These are phyloP conservation scores for Geranium rotundifolium DNA, from an alignment of 345 rosid genomes.

Conservation along the genomic window DNA sequence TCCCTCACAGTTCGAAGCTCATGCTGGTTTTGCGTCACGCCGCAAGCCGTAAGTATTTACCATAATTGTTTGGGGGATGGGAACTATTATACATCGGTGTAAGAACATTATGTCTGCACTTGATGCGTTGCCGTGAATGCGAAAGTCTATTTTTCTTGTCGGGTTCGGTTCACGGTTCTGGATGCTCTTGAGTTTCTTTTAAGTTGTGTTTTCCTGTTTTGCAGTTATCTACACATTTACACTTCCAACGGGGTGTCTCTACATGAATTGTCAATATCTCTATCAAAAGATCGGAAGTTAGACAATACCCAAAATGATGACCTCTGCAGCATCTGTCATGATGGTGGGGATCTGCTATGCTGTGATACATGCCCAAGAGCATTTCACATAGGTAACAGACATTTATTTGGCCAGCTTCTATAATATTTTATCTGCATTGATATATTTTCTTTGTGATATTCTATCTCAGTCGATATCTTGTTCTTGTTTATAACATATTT, in stretches of 20 bases:
- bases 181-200: background rate
- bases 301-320: constrained; percentile 68
- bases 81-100: too few species aligned
- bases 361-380: constrained; percentile 97
- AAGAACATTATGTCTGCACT: too few species aligned
- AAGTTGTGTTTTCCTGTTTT: constrained; percentile 4
- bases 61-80: background rate
- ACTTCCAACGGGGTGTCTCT: constrained; percentile 98
- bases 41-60: constrained; percentile 75
- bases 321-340: constrained; percentile 68
- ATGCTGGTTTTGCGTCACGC: constrained; percentile 90
- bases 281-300: constrained; percentile 43
- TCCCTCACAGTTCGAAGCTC: constrained; percentile 88
- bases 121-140: too few species aligned
- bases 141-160: too few species aligned
- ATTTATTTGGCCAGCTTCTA: background rate
- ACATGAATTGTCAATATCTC: constrained; percentile 69
- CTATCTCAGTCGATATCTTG: too few species aligned
- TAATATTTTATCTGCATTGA: background rate
- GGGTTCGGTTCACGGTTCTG: too few species aligned
- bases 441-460: background rate
- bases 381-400: constrained; percentile 59
- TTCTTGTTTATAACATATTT: too few species aligned
- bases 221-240: constrained; percentile 82
- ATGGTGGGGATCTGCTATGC: constrained; percentile 80